Conservation (phyloP, 495 filamentous ascomycete species). For the Hyaloscypha variabilis region DNA sequence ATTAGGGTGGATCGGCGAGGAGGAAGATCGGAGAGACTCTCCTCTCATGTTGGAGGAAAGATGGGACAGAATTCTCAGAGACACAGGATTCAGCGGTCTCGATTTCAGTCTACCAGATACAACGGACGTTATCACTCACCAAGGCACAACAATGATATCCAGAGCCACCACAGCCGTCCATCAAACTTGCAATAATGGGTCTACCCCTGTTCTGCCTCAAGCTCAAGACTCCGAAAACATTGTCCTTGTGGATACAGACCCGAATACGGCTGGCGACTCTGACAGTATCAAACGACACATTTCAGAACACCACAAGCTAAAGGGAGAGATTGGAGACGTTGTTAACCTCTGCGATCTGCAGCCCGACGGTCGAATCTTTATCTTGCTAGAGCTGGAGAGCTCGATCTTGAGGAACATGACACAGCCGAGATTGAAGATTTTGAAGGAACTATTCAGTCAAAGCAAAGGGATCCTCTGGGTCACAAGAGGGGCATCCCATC, state of each 20-base stretch:
- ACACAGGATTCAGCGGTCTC: constrained; percentile 7
- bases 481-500: constrained; percentile 24
- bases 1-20: constrained; percentile 5
- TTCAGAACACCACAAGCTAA: constrained; percentile 11
- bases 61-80: not conserved
- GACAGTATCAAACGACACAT: not conserved
- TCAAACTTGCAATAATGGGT: not conserved
- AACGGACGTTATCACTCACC: constrained; percentile 3
- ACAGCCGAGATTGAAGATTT: constrained; percentile 2
- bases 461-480: constrained; percentile 28
- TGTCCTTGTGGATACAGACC: not conserved
- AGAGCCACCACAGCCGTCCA: constrained; percentile 1
- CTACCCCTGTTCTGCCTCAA: not conserved
- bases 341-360: constrained; percentile 7
- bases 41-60: constrained; percentile 11
- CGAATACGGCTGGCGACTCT: not conserved
- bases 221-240: not conserved
- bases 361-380: constrained; percentile 1
- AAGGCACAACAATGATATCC: constrained; percentile 15
- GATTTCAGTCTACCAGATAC: constrained; percentile 8
- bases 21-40: constrained; percentile 8
- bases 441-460: constrained; percentile 30
- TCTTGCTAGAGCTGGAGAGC: constrained; percentile 9
- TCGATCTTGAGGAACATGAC: constrained; percentile 16
- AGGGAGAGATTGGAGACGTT: not conserved